Base-by-base conservation (phyloP, 2,329 filamentous ascomycete species). In the Ophiostoma piceae region DNA sequence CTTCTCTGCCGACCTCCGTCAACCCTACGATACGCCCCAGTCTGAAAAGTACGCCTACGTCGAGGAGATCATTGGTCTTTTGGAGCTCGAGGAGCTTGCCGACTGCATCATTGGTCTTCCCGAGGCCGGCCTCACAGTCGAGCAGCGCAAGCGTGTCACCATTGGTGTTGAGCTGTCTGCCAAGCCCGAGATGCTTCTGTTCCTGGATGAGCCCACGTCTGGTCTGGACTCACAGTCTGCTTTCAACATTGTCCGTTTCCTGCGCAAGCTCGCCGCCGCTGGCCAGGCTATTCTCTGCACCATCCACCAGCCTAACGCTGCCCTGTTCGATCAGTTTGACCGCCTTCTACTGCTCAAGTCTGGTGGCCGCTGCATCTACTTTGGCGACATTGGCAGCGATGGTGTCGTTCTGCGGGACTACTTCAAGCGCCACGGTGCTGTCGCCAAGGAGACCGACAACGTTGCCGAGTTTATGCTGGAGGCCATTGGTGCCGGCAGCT, bases 261-360 rank as follows among this genome's bases (percentile, higher is more conserved):
- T 93, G n/a, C 87, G 87, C 75, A 92, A 92, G 79, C 84, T 92
- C 6, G 88, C 90, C 67, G 83, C 85, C n/a, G 90, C 90, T 2
- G 93, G 92, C 1, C 93, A 96, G 77, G 92, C 92, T 11, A 92
- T 96, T 74, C 84, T 96, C 3, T 96, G 92, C 80, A 96, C 93
- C 0, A 96, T 96, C 73, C 93, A 96, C 78, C 93, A 96, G 77
- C 92, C 93, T 1, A 94, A 93, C 74, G 91, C 91, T 19, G 88
- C 91, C 0, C 83, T 96, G 0, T 96, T 97, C 74, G 91, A 95
- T 78, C 90, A 93, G 78, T 97, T 96, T 74, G 92, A 96, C 77
- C 86, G 92, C 14, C 84, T 97, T 1, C 81, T 96, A 5, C 84
- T 96, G 2, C 84, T 96, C 1, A 88, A 94, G 78, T 85, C 86